phyloP scores from a whole-genome alignment of 306 rosid genomes.

The Pterocarpus santalinus region DNA sequence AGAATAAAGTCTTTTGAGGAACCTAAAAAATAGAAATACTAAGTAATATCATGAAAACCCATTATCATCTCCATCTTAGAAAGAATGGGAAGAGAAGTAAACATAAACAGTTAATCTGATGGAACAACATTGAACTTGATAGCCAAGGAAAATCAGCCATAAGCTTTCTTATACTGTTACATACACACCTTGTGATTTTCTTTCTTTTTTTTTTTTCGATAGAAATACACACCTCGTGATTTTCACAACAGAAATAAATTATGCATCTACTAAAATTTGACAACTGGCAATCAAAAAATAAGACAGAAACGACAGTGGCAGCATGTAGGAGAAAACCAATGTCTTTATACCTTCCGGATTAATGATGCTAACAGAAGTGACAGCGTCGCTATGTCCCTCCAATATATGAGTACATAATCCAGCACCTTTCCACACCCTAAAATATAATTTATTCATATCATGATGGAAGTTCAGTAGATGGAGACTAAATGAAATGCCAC shows the following conservation, averaged over 20 bases:
- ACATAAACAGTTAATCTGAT: background rate
- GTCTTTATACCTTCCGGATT: conserved; percentile 64
- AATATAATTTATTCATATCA: conserved; percentile 25
- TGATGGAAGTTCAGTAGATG: conserved; percentile 15
- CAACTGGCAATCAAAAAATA: background rate
- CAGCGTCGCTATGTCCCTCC: conserved; percentile 82
- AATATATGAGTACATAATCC: conserved; percentile 81
- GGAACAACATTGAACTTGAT: conserved; percentile 20
- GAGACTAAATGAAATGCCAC: conserved; percentile 33
- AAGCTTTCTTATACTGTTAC: background rate
- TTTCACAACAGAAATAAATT: conserved; percentile 29
- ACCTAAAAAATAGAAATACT: background rate
- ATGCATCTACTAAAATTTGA: conserved; percentile 7
- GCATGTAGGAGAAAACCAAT: conserved; percentile 11
- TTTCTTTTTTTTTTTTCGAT: no score
- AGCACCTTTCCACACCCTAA: conserved; percentile 82
- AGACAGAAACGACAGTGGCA: background rate
- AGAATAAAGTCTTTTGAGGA: background rate
- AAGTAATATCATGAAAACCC: background rate
- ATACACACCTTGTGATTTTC: background rate
- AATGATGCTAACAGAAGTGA: conserved; percentile 75
- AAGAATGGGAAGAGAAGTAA: conserved; percentile 20
- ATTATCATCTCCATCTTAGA: background rate
- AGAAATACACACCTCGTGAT: background rate
- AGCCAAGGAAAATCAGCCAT: conserved; percentile 23